Evolutionary conservation across 352 stramenopile genomes (phyloP).

Genomic region (Phytopythium cucurbitacearum): DNA sequence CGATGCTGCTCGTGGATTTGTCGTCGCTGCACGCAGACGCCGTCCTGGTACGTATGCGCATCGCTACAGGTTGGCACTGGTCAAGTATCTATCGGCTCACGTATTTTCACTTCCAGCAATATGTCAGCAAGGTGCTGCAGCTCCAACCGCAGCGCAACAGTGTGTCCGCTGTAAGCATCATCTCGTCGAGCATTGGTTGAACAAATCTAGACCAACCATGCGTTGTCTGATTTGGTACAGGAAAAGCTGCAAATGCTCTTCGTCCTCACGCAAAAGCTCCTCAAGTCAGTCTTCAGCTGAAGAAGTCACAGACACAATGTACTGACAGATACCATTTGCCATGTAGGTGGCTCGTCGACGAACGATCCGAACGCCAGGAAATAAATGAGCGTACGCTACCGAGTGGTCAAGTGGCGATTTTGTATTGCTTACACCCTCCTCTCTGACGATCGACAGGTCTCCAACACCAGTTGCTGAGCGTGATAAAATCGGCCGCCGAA

Average conservation of each 20-base stretch:
- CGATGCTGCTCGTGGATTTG: constrained; percentile 26
- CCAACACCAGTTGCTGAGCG: constrained; percentile 1
- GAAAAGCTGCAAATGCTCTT: constrained; percentile 37
- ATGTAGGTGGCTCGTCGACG: constrained; percentile 27
- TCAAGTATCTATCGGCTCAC: too few relatives aligned
- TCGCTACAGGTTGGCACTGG: background rate
- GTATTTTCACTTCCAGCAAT: constrained; percentile 13
- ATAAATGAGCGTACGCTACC: constrained; percentile 11
- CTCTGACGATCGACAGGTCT: background rate
- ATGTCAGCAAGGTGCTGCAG: constrained; percentile 26
- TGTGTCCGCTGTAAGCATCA: constrained; percentile 9
- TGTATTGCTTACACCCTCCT: too few relatives aligned
- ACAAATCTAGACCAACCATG: background rate
- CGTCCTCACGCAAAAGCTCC: constrained; percentile 27
- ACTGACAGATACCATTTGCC: background rate
- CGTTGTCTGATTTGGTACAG: constrained; percentile 4
- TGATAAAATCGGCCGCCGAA: background rate
- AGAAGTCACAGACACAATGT: background rate
- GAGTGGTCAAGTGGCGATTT: background rate
- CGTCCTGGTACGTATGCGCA: constrained; percentile 13
- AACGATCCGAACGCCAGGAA: constrained; percentile 13
- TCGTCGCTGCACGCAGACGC: constrained; percentile 18
- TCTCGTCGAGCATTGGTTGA: background rate
- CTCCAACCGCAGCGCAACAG: constrained; percentile 22
- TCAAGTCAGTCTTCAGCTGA: constrained; percentile 14